Evolutionary conservation across 2,329 filamentous ascomycete species (phyloP), one percentile per base, ranked within the genome.

Genomic region (Talaromyces sp.): DNA sequence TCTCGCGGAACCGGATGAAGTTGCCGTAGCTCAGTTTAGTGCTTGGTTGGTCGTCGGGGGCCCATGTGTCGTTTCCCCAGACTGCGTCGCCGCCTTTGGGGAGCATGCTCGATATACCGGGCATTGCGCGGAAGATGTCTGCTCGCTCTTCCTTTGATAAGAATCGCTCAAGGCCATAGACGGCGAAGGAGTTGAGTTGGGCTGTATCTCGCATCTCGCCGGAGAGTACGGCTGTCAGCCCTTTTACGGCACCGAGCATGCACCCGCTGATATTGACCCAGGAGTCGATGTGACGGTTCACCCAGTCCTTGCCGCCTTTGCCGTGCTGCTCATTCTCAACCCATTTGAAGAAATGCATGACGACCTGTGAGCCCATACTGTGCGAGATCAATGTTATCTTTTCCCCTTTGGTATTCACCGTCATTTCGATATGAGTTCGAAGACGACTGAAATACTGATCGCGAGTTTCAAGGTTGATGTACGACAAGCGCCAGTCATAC

Each of bases 251-350:
- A 14, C 95, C 95, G 6, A 99, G 88, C 94, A 99, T 97, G 78
- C 94, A 99, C 6, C 95, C 95, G 70, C 91, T 95, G 72, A 99
- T 93, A 76, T 99, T 99, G 81, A 99, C 96, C 93, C 96, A 99
- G 2, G 92, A 90, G 69, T 96, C 95, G 60, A 99, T 83, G 73
- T 97, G 86, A 19, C 85, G 85, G 66, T 99, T 93, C 0, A 99
- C 94, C 95, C 95, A 99, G 62, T 87, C 85, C 43, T 89, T 84
- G 1, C 95, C 94, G 1, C 93, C 94, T 22, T 87, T 87, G 4
- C 95, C 95, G 68, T 88, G 81, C 5, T 91, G 91, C 62, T 88
- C 83, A 2, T 89, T 85, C 62, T 96, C 91, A 1, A 96, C 95
- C 88, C 88, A 90, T 72, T 91, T 89, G 71, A 93, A 84, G 77